Conservation (phyloP, 2,329 filamentous ascomycete genomes). For the Cryphonectria nitschkei region DNA sequence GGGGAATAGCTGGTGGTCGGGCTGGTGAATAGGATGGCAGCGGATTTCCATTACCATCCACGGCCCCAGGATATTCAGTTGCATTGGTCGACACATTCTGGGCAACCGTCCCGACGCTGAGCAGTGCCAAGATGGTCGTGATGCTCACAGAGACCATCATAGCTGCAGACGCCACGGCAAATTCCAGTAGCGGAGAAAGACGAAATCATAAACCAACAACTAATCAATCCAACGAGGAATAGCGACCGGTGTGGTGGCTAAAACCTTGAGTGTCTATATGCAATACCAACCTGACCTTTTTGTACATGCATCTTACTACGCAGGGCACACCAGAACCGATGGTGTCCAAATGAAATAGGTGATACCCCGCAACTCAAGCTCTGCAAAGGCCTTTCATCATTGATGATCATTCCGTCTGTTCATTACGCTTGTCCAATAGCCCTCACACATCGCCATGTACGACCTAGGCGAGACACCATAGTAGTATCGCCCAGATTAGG, state of each 20-base stretch:
- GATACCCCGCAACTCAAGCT: conserved; percentile 1
- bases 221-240: background rate
- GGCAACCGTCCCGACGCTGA: background rate
- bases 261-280: background rate
- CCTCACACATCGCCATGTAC: background rate
- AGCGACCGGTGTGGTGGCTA: background rate
- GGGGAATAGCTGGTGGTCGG: conserved; percentile 44
- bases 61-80: background rate
- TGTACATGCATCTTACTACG: background rate
- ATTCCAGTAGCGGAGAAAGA: background rate
- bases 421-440: background rate
- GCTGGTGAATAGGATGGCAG: conserved; percentile 37
- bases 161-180: conserved; percentile 9
- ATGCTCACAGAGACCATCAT: background rate
- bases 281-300: background rate
- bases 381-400: background rate
- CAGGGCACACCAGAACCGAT: background rate
- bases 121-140: background rate
- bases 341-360: background rate
- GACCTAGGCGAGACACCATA: background rate
- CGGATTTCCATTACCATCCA: conserved; percentile 22
- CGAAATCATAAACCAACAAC: background rate
- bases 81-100: conserved; percentile 4
- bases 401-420: background rate
- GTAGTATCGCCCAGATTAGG: background rate